Evolutionary conservation across 2,329 filamentous ascomycete genomes (phyloP).

Genomic region (Neonectria ditissima): DNA sequence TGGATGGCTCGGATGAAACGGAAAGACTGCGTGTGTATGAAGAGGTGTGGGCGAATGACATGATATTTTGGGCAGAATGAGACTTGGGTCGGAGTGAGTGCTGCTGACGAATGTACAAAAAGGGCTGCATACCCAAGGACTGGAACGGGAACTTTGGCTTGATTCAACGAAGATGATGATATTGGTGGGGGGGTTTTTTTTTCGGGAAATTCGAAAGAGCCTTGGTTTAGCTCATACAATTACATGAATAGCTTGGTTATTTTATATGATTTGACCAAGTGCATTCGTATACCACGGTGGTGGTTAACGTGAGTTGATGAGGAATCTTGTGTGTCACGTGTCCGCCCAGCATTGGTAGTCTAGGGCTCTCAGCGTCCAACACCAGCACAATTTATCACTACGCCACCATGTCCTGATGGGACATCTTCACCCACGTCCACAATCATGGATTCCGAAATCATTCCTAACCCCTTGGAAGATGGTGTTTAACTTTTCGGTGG

Average conservation of each 20-base stretch:
- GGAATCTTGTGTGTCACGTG: too few species aligned
- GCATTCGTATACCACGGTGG: too few species aligned
- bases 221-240: not conserved
- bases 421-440: too few species aligned
- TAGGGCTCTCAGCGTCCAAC: too few species aligned
- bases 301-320: too few species aligned
- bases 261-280: not conserved
- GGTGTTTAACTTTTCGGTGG: too few species aligned
- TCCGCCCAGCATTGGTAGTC: too few species aligned
- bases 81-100: not conserved
- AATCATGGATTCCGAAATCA: too few species aligned
- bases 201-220: not conserved
- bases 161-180: slow-evolving; percentile 1
- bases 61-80: not conserved
- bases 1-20: slow-evolving; percentile 20
- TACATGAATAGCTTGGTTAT: not conserved
- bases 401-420: too few species aligned
- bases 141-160: not conserved
- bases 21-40: not conserved
- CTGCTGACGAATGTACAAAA: slow-evolving; percentile 20
- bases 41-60: slow-evolving; percentile 15
- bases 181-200: slow-evolving; percentile 9
- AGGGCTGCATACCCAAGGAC: not conserved
- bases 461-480: too few species aligned
- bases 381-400: too few species aligned